Evolutionary conservation across 2,329 filamentous ascomycete species (phyloP).

Genomic region (Aspergillus sp.): DNA sequence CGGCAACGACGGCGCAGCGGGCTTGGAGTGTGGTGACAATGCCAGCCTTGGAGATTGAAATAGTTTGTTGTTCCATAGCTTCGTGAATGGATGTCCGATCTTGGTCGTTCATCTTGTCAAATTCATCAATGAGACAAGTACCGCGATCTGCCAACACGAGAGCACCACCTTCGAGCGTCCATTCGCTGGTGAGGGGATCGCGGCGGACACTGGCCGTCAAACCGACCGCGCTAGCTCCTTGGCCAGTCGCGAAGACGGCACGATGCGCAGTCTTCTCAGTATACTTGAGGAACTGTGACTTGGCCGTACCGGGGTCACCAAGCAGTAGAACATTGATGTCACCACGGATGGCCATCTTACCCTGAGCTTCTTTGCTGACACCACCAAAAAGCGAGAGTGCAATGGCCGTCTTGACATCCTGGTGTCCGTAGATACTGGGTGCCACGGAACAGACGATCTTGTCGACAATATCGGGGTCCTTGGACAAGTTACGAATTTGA

Average conservation of each 20-base stretch:
- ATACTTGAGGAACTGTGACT: conserved; percentile 96
- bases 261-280: conserved; percentile 95
- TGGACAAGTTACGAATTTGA: conserved; percentile 76
- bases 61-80: conserved; percentile 99
- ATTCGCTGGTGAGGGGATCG: conserved; percentile 91
- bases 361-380: conserved; percentile 83
- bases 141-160: conserved; percentile 91
- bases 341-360: conserved; percentile 82
- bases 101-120: conserved; percentile 99
- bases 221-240: conserved; percentile 95
- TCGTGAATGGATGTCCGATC: conserved; percentile 98
- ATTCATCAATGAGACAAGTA: conserved; percentile 95
- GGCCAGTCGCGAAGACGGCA: conserved; percentile 94
- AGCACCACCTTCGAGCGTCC: conserved; percentile 94
- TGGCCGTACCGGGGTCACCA: conserved; percentile 94
- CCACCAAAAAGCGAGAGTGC: conserved; percentile 92
- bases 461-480: conserved; percentile 85
- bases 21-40: conserved; percentile 97
- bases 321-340: conserved; percentile 97
- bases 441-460: conserved; percentile 90
- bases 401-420: conserved; percentile 93
- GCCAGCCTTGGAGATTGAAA: conserved; percentile 96
- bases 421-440: conserved; percentile 94
- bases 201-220: conserved; percentile 92
- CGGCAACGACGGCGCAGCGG: conserved; percentile 90